Conservation (phyloP, 176 grass and related monocot species). For the Dactylis glomerata region DNA sequence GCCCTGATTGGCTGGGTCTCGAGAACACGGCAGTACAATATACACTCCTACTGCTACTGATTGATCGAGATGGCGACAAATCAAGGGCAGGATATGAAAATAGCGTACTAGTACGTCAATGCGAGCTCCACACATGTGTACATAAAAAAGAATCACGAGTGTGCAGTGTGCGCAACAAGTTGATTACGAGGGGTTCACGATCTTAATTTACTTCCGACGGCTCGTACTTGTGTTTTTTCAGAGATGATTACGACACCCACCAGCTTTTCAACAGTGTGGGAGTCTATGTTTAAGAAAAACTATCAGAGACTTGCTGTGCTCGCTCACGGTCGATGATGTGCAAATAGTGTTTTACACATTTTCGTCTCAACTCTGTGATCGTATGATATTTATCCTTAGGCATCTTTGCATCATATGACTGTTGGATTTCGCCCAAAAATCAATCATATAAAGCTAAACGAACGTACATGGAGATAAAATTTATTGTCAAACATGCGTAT, state of each 20-base stretch:
- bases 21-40: constrained; percentile 17
- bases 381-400: background rate
- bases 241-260: background rate
- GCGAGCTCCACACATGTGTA: background rate
- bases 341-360: background rate
- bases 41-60: background rate
- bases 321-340: background rate
- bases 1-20: constrained; percentile 31
- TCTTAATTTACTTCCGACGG: background rate
- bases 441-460: too few relatives aligned
- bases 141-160: background rate
- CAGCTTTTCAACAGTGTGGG: background rate
- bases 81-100: background rate
- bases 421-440: too few relatives aligned
- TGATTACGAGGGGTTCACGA: background rate
- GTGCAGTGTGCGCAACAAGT: background rate
- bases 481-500: too few relatives aligned
- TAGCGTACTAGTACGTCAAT: background rate
- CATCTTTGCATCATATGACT: too few relatives aligned
- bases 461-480: too few relatives aligned
- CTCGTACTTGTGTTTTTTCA: background rate
- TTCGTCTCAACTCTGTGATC: background rate
- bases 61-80: constrained; percentile 26
- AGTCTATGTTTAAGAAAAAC: background rate
- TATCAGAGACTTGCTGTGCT: background rate